phyloP scores from a whole-genome alignment of 208 protist species.

The Crithidia mellificae region DNA sequence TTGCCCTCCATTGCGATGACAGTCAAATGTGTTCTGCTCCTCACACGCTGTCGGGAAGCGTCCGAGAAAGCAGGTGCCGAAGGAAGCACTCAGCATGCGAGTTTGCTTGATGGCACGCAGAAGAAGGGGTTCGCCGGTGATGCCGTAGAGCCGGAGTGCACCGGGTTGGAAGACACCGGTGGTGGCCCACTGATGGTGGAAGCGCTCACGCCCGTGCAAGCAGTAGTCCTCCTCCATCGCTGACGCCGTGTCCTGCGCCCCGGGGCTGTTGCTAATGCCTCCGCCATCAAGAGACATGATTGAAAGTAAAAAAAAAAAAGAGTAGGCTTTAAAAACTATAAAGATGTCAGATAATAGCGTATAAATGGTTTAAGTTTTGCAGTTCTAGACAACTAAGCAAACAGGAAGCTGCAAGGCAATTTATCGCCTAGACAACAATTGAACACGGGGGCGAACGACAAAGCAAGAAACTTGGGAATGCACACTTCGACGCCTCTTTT shows the following conservation, averaged over 20 bases:
- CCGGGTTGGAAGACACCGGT: conserved; percentile 37
- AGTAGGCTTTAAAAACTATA: too few species aligned
- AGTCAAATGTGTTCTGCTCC: too few species aligned
- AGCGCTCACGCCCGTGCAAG: conserved; percentile 34
- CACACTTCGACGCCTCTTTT: too few species aligned
- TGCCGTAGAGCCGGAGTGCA: conserved; percentile 52
- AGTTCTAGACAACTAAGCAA: too few species aligned
- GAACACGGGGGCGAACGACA: too few species aligned
- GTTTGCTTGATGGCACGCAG: conserved; percentile 40
- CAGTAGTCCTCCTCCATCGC: conserved; percentile 57
- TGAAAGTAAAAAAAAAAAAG: neutral
- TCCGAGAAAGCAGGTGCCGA: conserved; percentile 42
- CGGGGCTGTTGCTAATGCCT: conserved; percentile 14
- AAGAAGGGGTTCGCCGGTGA: conserved; percentile 41
- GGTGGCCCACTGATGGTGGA: conserved; percentile 39
- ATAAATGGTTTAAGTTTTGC: too few species aligned
- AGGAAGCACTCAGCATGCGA: conserved; percentile 36
- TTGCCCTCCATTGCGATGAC: too few species aligned
- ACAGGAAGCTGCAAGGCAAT: too few species aligned
- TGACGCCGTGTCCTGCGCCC: conserved; percentile 3
- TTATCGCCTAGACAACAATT: too few species aligned
- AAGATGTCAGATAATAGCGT: too few species aligned
- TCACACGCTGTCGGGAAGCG: conserved; percentile 7
- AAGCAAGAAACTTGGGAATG: too few species aligned
- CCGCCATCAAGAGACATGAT: conserved; percentile 32